A percentile compares a stretch with the other conserved stretches of the same genome.
phyloP scores from a whole-genome alignment of 495 filamentous ascomycete species.

The Amphirosellinia nigrospora region DNA sequence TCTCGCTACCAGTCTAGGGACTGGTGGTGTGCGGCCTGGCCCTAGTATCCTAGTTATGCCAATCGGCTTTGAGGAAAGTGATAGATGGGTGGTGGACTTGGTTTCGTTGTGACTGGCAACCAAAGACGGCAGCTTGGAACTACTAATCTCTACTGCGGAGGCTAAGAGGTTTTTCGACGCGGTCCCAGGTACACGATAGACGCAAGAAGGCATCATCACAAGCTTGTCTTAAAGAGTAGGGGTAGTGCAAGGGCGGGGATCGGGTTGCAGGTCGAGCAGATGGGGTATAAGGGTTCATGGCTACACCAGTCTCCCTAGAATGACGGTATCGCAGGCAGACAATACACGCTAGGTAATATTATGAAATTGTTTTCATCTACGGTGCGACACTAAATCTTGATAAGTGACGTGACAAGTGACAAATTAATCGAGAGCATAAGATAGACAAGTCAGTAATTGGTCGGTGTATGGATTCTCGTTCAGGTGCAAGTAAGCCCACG shows the following conservation, averaged over 20 bases:
- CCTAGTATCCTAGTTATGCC: not conserved
- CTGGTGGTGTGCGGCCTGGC: not conserved
- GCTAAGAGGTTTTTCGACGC: not conserved
- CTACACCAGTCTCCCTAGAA: constrained; percentile 25
- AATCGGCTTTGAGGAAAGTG: not conserved
- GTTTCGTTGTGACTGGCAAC: not conserved
- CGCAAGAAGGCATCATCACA: not conserved
- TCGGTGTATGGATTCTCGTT: too few relatives aligned
- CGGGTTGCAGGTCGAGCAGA: not conserved
- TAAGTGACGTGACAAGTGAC: not conserved
- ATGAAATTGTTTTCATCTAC: constrained; percentile 37
- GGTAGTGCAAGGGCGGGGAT: not conserved
- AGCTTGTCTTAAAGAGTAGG: not conserved
- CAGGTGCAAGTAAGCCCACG: not conserved
- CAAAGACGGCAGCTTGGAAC: not conserved
- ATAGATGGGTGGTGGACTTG: not conserved
- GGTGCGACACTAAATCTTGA: not conserved
- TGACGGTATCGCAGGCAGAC: constrained; percentile 32
- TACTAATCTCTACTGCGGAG: not conserved
- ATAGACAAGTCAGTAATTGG: not conserved
- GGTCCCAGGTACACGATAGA: not conserved
- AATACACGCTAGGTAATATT: constrained; percentile 44
- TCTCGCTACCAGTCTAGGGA: not conserved
- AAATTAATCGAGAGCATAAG: not conserved
- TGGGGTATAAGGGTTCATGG: constrained; percentile 10